Base-by-base conservation (phyloP, 345 rosid species). In the Carallia brachiata region DNA sequence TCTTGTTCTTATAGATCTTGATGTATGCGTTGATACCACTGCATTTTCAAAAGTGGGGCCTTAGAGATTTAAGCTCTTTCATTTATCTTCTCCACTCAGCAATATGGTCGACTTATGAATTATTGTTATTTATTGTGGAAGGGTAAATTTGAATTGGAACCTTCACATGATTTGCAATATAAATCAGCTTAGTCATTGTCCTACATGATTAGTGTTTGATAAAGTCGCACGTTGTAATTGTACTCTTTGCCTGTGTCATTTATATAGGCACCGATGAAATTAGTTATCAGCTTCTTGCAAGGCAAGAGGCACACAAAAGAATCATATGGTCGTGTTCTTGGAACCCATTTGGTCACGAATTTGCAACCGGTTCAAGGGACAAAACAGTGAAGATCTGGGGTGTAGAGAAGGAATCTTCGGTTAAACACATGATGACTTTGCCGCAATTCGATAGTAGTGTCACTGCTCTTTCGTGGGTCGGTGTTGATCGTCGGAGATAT, bases 261-360 rank as follows among this genome's bases (percentile, higher is more conserved):
- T 56, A 52, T 77, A 57, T 54, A 86, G 96, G 77, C 28, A 66
- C 63, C 0, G 81, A 79, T 34, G 89, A 81, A 70, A 73, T 85
- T 28, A 73, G 77, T 68, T 77, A 81, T 77, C 82, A 77, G 68
- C 89, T 92, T 40, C 52, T 95, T 63, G 90, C 82, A 36, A 90
- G 87, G 78, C 86, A 85, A 64, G 94, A 92, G 80, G 98, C 91
- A 27, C 99, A 92, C 85, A 88, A 95, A 82, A 85, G 99, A 81
- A 92, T 95, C 75, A 95, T 95, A 77, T 92, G 99, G 99, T 81
- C 99, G 36, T 95, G 97, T 81, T 82, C 96, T 50, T 95, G 99
- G 99, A 92, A 90, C 76, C 99, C 97, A 44, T 90, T 80, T 63
- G 88, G 92, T 66, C 91, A 85, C 63, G 92, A 92, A 65, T 92